phyloP scores from a whole-genome alignment of 2,329 filamentous ascomycete species.

The Hypoxylon sp. region DNA sequence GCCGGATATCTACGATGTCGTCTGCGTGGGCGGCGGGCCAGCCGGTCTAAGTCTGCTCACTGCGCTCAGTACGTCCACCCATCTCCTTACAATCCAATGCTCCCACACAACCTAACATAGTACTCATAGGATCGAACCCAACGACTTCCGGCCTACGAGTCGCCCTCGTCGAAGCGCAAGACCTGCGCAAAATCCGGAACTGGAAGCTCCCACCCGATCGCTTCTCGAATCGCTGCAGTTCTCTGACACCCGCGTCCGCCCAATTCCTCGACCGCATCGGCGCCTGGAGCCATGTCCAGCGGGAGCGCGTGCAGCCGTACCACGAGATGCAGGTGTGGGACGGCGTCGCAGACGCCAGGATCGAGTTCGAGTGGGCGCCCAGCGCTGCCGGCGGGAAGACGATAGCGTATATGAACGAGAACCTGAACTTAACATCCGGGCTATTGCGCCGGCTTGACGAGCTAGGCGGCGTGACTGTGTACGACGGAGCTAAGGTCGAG shows the following conservation, averaged over 20 bases:
- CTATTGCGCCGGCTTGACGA: slow-evolving; percentile 80
- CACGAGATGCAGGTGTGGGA: slow-evolving; percentile 99
- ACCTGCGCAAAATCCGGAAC: slow-evolving; percentile 77
- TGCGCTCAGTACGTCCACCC: slow-evolving; percentile 74
- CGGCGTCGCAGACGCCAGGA: slow-evolving; percentile 86
- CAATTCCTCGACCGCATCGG: slow-evolving; percentile 86
- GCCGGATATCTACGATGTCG: slow-evolving; percentile 90
- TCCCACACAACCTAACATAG: slow-evolving; percentile 10
- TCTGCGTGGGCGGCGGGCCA: slow-evolving; percentile 90
- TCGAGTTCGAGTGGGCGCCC: slow-evolving; percentile 85
- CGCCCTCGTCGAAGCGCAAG: slow-evolving; percentile 91
- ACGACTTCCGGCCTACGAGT: slow-evolving; percentile 83
- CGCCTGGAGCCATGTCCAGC: slow-evolving; percentile 84
- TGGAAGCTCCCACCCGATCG: slow-evolving; percentile 76
- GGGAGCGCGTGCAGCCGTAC: slow-evolving; percentile 84
- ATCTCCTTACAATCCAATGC: slow-evolving; percentile 5
- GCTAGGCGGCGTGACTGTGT: slow-evolving; percentile 77
- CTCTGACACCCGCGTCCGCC: slow-evolving; percentile 90
- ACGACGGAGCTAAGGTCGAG: slow-evolving; percentile 83
- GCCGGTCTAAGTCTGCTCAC: slow-evolving; percentile 87
- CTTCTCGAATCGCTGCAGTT: slow-evolving; percentile 96
- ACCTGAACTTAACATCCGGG: slow-evolving; percentile 86
- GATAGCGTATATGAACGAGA: slow-evolving; percentile 98
- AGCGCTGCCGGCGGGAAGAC: slow-evolving; percentile 65
- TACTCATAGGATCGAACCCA: slow-evolving; percentile 76